Evolutionary conservation across 768 basidiomycete genomes (phyloP).

Genomic region (Hygrocybe coccinea): DNA sequence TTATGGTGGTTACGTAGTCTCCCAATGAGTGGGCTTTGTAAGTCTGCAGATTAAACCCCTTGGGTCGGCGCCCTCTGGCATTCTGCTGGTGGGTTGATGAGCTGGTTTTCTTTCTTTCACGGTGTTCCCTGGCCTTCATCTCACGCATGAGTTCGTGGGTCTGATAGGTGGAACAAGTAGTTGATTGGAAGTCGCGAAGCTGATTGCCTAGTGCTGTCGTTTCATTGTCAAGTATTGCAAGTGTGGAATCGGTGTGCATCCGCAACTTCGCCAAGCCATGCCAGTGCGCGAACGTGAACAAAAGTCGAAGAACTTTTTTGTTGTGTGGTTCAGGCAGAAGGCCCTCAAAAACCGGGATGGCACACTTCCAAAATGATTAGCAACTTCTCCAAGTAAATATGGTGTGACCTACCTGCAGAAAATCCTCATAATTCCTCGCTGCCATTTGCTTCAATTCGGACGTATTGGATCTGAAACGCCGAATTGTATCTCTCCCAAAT

Average conservation of each 20-base stretch:
- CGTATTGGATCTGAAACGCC: constrained; percentile 21
- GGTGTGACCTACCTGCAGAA: constrained; percentile 21
- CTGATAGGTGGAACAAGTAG: constrained; percentile 21
- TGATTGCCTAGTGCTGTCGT: constrained; percentile 22
- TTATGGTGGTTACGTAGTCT: constrained; percentile 27
- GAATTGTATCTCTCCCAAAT: constrained; percentile 21
- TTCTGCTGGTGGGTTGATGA: background rate
- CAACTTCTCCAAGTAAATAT: background rate
- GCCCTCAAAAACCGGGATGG: constrained; percentile 32
- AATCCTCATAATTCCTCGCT: constrained; percentile 30
- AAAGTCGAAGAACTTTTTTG: constrained; percentile 19
- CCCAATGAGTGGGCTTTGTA: constrained; percentile 36
- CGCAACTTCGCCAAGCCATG: constrained; percentile 36
- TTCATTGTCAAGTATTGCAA: constrained; percentile 16
- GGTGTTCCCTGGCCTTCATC: constrained; percentile 12
- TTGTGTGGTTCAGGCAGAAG: constrained; percentile 25
- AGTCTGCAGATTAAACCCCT: constrained; percentile 27
- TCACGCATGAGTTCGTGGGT: constrained; percentile 30
- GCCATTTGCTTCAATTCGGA: constrained; percentile 25
- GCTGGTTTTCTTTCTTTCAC: constrained; percentile 1
- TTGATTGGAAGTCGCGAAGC: constrained; percentile 25
- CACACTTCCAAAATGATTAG: constrained; percentile 18
- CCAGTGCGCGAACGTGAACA: constrained; percentile 30
- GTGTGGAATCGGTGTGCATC: constrained; percentile 31
- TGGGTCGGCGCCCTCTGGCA: background rate